Evolutionary conservation across 495 filamentous ascomycete genomes (phyloP), one percentile per base, ranked within the genome.

Genomic region (Astrothelium subdiscretum): DNA sequence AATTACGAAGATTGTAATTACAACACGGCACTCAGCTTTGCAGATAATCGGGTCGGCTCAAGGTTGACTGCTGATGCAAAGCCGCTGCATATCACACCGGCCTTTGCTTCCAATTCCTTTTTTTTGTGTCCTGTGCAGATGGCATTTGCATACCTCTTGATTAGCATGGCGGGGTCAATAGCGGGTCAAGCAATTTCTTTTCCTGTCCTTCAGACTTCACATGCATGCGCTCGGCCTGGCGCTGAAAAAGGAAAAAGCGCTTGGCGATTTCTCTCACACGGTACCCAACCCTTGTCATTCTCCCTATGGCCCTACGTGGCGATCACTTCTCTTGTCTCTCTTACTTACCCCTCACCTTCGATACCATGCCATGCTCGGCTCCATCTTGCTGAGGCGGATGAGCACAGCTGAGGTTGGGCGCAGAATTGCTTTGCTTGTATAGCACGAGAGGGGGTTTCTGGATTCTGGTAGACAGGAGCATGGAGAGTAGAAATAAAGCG

Each of bases 181-280:
- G 48, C 43, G 43, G n/a, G 35, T 38, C 20, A 10, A 48, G 5
- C 43, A 48, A 5, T 48, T 48, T 48, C 8, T 15, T 54, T 29
- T 29, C 24, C 11, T 54, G 48, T 54, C 22, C 24, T 54, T 54
- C 24, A 29, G 20, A 11, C 29, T 26, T 3, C 48, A n/a, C n/a
- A 27, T 54, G 29, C 24, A 54, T 54, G 48, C 24, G 29, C 48
- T 54, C 22, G 24, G 48, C 48, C 48, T 11, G 48, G 48, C 24
- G 24, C 48, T 54, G 48, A 54, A 54, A 54, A 54, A n/a, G n/a
- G 48, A 8, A 54, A 54, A 54, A 54, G 48, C 48, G 48, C 48
- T 29, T 11, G 48, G 48, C 48, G 22, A 54, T 27, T 27, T 20
- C 20, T 12, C 48, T 29, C 6, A 4, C 11, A 20, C 48, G 26